A percentile compares a stretch with the other conserved stretches of the same genome.
Conservation (phyloP, 805 yeast species). For the Candida morakotiae region DNA sequence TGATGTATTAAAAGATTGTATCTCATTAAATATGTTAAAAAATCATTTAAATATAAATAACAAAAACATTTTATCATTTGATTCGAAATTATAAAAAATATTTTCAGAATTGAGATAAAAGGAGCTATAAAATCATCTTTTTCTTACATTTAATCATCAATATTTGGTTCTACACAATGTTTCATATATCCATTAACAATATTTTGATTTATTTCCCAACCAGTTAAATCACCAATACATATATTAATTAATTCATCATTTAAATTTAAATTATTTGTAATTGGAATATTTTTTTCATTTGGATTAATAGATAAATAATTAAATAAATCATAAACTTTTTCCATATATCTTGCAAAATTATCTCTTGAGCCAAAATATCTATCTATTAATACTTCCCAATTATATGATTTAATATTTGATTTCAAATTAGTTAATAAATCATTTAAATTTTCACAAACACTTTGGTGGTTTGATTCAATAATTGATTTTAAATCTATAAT, state of each 20-base stretch:
- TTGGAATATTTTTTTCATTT: slow-evolving; percentile 8
- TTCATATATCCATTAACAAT: slow-evolving; percentile 20
- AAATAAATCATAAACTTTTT: slow-evolving; percentile 21
- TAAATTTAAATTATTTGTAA: slow-evolving; percentile 14
- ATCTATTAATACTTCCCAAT: slow-evolving; percentile 16
- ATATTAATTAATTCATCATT: slow-evolving; percentile 16
- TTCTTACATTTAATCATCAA: slow-evolving; percentile 7
- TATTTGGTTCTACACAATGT: slow-evolving; percentile 17
- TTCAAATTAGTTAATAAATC: slow-evolving; percentile 10
- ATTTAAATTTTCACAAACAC: slow-evolving; percentile 2
- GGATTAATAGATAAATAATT: slow-evolving; percentile 11
- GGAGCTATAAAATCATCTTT: no score
- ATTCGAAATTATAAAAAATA: no score
- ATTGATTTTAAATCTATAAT: slow-evolving; percentile 9
- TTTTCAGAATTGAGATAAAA: no score
- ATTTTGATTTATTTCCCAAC: slow-evolving; percentile 16
- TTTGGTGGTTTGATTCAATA: not conserved
- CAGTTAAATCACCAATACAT: slow-evolving; percentile 13
- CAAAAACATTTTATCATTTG: no score
- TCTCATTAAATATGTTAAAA: no score
- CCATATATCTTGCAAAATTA: slow-evolving; percentile 17
- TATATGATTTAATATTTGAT: slow-evolving; percentile 3
- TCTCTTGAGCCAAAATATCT: slow-evolving; percentile 23
- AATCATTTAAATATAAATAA: no score
- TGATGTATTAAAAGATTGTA: no score